phyloP scores from a whole-genome alignment of 495 filamentous ascomycete genomes.

The Durotheca rogersii region DNA sequence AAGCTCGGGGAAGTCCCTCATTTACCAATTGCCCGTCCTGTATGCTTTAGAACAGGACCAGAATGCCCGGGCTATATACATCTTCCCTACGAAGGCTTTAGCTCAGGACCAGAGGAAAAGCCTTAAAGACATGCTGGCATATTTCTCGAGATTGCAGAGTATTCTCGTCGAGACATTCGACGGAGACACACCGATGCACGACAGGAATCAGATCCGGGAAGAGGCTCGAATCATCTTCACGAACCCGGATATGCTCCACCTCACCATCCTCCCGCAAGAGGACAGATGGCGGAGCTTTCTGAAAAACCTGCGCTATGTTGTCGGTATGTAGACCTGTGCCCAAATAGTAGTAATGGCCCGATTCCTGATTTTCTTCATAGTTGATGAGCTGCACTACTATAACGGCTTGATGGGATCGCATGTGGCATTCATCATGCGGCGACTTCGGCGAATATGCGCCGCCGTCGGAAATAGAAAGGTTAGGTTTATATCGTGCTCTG shows the following conservation, averaged over 20 bases:
- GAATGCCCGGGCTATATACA: constrained; percentile 87
- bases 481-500: constrained; percentile 95
- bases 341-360: not conserved
- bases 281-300: constrained; percentile 86
- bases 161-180: constrained; percentile 90
- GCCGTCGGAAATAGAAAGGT: constrained; percentile 86
- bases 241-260: constrained; percentile 97
- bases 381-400: constrained; percentile 92
- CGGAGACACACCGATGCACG: constrained; percentile 84
- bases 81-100: constrained; percentile 96
- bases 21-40: constrained; percentile 93
- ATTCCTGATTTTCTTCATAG: constrained; percentile 24
- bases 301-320: constrained; percentile 85
- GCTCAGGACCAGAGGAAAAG: constrained; percentile 94
- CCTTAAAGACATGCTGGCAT: constrained; percentile 77
- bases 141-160: constrained; percentile 74
- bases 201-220: constrained; percentile 77
- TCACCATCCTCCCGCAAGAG: constrained; percentile 91
- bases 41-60: constrained; percentile 79
- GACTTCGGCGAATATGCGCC: constrained; percentile 84
- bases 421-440: constrained; percentile 91
- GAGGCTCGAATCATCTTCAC: constrained; percentile 95
- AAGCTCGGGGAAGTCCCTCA: constrained; percentile 92
- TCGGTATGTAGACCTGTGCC: constrained; percentile 51
- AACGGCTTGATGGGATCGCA: constrained; percentile 94